Evolutionary conservation across 768 basidiomycete genomes (phyloP).

Genomic region (Pisolithus microcarpus): DNA sequence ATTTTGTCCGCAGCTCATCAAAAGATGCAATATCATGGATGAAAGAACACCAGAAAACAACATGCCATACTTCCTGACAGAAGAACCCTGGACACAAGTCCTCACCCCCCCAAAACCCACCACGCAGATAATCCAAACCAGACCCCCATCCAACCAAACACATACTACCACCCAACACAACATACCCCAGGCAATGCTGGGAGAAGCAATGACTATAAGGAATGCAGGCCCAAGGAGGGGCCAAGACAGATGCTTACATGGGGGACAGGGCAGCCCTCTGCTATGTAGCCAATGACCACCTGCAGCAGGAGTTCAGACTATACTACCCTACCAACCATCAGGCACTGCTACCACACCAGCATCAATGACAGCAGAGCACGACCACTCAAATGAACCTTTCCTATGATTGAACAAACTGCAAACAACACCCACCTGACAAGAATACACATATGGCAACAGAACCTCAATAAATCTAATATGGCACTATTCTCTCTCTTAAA

Average conservation of each 20-base stretch:
- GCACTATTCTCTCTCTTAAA: neutral
- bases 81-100: conserved; percentile 8
- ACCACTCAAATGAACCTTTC: neutral
- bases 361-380: neutral
- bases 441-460: conserved; percentile 24
- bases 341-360: neutral
- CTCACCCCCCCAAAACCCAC: neutral
- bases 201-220: neutral
- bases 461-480: conserved; percentile 19
- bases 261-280: neutral
- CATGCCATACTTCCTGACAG: neutral
- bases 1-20: neutral
- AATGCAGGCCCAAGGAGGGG: neutral
- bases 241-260: too few species aligned
- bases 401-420: neutral
- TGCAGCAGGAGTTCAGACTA: neutral
- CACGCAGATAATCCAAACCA: neutral
- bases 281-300: neutral
- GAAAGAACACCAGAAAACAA: too few species aligned
- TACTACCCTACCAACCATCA: neutral
- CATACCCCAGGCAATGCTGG: neutral
- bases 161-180: neutral
- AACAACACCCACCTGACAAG: neutral
- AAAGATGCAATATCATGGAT: too few species aligned
- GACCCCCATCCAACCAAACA: neutral